phyloP scores from a whole-genome alignment of 2,329 filamentous ascomycete genomes.

The Zymoseptoria crescenta region DNA sequence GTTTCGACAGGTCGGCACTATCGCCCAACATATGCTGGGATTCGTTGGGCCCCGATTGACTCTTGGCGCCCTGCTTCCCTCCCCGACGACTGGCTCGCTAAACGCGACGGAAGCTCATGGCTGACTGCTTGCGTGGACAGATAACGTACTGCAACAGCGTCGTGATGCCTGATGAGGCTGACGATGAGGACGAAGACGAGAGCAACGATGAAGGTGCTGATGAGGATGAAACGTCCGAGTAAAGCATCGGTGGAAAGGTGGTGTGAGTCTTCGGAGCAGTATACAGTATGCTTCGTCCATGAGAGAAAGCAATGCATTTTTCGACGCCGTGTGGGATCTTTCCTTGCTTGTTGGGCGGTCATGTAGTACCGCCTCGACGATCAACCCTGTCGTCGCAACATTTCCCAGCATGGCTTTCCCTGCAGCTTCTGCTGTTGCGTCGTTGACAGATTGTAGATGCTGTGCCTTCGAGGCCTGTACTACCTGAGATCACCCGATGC shows the following conservation, averaged over 20 bases:
- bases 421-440: neutral
- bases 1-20: too few species aligned
- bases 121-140: conserved; percentile 23
- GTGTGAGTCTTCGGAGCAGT: neutral
- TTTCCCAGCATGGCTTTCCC: neutral
- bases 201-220: conserved; percentile 21
- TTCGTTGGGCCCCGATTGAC: neutral
- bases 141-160: conserved; percentile 45
- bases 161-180: conserved; percentile 41
- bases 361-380: too few species aligned
- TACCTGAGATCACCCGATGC: neutral
- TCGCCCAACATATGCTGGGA: neutral
- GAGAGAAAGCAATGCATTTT: too few species aligned
- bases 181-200: conserved; percentile 22
- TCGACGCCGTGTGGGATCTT: too few species aligned
- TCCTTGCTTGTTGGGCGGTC: too few species aligned
- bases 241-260: neutral
- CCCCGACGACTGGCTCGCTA: neutral
- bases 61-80: too few species aligned
- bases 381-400: too few species aligned
- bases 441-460: neutral
- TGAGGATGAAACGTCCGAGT: conserved; percentile 11
- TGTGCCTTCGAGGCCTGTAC: neutral
- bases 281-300: neutral
- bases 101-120: neutral